Evolutionary conservation across 805 yeast genomes (phyloP), one percentile per base, ranked within the genome.

Genomic region (Hanseniaspora taiwanica): DNA sequence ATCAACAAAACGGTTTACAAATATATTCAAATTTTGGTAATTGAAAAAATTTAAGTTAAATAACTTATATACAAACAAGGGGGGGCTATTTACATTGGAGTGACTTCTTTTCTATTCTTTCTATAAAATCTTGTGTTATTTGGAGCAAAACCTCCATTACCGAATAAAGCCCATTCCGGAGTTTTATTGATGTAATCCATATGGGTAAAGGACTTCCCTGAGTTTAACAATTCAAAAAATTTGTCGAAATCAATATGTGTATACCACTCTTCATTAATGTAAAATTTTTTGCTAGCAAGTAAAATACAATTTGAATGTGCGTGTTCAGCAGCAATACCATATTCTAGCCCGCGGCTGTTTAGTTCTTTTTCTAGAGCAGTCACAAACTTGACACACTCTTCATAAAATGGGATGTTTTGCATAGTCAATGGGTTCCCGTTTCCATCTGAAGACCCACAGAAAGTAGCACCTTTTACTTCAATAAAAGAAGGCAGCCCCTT

Each of bases 401-500:
- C 94, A 55, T 86, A 86, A 54, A 82, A 86, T 35, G 96, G 96
- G 42, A 87, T 91, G 54, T 86, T 86, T 56, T 86, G 89, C 96
- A 86, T 86, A 2, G 96, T 85, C 48, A 86, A 66, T 37, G 94
- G 87, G 53, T 86, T 84, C 25, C 91, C 87, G 56, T 83, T 81
- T 36, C 79, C 84, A 42, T 63, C 64, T 10, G 94, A 81, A 0
- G 93, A 80, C 0, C 96, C 96, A 65, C 96, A 85, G 63, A 83
- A 86, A 0, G 96, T 86, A 10, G 94, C 96, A 41, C 96, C 96
- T 60, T 86, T 86, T 44, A 86, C 80, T 59, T 86, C 96, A 44
- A 86, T 81, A 50, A 86, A 82, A 34, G 94, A 78, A 2, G 96
- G 96, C 44, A 65, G 62, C 2, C 86, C 96, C 42, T 76, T 69